Base-by-base conservation (phyloP, 257 asterid species). In the Primulina tabacum region DNA sequence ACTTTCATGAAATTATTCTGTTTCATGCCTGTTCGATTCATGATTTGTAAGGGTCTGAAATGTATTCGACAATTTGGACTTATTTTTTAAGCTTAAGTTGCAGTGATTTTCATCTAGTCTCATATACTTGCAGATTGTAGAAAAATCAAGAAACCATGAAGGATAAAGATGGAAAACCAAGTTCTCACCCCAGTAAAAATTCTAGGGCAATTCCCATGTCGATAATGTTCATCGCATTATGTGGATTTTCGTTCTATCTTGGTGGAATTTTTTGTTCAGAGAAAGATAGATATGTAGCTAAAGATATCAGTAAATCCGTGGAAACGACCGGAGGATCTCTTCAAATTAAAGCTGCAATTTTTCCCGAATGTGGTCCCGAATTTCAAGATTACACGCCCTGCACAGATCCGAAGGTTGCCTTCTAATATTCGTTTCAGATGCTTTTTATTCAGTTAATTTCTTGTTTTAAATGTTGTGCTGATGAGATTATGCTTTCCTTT, bases 171-270 rank as follows among this genome's bases (percentile, higher is more conserved):
- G 96, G 92, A 72, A 94, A 88, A 68, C 95, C 88, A 8, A 18
- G 26, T 69, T 62, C 67, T 68, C 85, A 77, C 10, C 82, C 86
- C 2, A 94, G 85, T 77, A 89, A 77, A 67, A 82, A 60, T 52
- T 89, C 97, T 14, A 80, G 83, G 74, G 76, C 77, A 52, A 79
- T 89, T 29, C 88, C 96, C 43, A 78, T 88, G 83, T 92, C 87
- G 17, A 10, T 94, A 62, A 72, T 84, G 82, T 76, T 89, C 68
- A 37, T 91, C 12, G 96, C 83, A 74, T 85, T 91, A 32, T 94
- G 99, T 64, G 97, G 99, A 24, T 80, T 94, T 69, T 94, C 99
- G n/a, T 94, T 91, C 84, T 94, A 91, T 80, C 97, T 94, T 0
- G 99, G 99, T 26, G 96, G 99, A 32, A 82, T 88, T 9, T 94